Evolutionary conservation across 129 eudicot genomes (phyloP).

Genomic region (Pulicaria dysenterica): DNA sequence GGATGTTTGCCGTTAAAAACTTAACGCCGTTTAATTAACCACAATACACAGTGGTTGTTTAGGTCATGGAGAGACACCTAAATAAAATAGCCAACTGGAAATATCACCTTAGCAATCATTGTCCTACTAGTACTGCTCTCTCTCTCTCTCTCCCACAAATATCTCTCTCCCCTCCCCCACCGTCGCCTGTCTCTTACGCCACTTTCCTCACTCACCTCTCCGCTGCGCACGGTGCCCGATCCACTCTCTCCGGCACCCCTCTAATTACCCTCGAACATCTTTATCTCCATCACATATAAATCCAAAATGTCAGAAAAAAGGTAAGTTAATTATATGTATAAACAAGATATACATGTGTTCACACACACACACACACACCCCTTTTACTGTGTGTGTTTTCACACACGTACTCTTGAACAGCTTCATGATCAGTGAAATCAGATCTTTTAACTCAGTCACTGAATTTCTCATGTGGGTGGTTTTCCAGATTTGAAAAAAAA

Average conservation of each 20-base stretch:
- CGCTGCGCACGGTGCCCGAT: conserved; percentile 41
- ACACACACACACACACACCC: neutral
- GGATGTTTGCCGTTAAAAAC: neutral
- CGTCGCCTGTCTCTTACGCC: conserved; percentile 51
- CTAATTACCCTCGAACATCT: neutral
- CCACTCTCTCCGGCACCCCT: conserved; percentile 36
- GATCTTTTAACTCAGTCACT: conserved; percentile 34
- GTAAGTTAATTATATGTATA: conserved; percentile 8
- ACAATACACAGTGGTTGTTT: conserved; percentile 17
- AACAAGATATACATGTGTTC: neutral
- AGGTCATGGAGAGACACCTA: conserved; percentile 39
- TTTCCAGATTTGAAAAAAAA: conserved; percentile 8
- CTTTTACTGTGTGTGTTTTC: neutral
- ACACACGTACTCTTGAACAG: conserved; percentile 5
- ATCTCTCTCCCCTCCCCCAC: conserved; percentile 28
- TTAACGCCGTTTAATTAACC: conserved; percentile 18
- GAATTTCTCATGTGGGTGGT: conserved; percentile 33
- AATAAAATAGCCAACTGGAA: conserved; percentile 39
- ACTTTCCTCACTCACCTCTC: conserved; percentile 33
- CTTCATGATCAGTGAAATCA: conserved; percentile 22
- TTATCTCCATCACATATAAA: neutral
- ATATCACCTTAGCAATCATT: conserved; percentile 42
- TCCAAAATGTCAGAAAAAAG: conserved; percentile 28
- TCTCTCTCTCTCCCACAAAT: conserved; percentile 36
- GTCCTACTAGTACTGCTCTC: conserved; percentile 22